phyloP scores from a whole-genome alignment of 108 stramenopile species.

The Fragilaria crotonensis region DNA sequence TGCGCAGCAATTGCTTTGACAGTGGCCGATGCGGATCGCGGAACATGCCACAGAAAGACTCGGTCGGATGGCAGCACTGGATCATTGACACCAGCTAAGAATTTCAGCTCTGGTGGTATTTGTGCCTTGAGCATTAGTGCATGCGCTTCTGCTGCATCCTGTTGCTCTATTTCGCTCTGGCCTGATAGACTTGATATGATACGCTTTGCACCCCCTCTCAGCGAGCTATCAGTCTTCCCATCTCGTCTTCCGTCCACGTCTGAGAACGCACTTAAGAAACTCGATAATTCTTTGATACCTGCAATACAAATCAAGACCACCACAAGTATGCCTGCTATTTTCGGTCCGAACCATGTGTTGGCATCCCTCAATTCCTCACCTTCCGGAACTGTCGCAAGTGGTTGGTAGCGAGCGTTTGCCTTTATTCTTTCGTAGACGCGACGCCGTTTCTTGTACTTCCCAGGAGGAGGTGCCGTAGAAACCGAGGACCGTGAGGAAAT shows the following conservation, averaged over 20 bases:
- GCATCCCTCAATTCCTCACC: background rate
- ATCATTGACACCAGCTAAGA: background rate
- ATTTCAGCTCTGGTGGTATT: background rate
- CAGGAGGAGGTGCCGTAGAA: background rate
- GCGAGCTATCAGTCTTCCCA: background rate
- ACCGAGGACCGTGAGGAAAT: no score
- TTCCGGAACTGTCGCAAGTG: background rate
- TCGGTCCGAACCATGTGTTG: background rate
- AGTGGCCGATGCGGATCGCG: slow-evolving; percentile 29
- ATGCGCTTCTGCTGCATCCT: background rate
- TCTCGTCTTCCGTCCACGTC: no score
- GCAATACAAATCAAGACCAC: background rate
- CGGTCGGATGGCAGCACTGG: slow-evolving; percentile 9
- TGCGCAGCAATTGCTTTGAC: slow-evolving; percentile 28
- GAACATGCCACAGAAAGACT: slow-evolving; percentile 35
- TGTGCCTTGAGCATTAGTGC: background rate
- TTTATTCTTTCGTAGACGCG: background rate
- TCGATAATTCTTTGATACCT: background rate
- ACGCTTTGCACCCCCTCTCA: background rate
- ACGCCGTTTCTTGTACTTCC: background rate
- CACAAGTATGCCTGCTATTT: background rate
- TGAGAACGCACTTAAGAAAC: background rate
- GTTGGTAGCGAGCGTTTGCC: background rate
- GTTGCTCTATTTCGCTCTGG: background rate
- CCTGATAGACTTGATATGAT: background rate